Evolutionary conservation across 2,329 filamentous ascomycete genomes (phyloP).

Genomic region (Microsporum canis): DNA sequence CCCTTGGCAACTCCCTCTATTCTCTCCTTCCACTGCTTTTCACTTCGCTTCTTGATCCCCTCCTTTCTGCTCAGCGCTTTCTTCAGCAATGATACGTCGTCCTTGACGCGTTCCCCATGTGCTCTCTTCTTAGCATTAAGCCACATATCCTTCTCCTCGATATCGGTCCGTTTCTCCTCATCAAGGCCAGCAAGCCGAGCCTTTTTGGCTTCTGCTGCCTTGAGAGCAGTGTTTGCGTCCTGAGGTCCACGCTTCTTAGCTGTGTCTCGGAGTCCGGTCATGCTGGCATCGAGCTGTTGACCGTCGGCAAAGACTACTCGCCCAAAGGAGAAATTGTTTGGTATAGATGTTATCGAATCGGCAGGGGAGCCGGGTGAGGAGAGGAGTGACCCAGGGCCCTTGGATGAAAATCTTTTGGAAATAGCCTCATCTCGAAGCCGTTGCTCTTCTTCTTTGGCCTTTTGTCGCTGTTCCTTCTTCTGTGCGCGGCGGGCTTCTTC

Average conservation of each 20-base stretch:
- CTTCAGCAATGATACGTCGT: slow-evolving; percentile 78
- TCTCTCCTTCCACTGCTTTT: slow-evolving; percentile 72
- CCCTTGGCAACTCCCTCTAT: slow-evolving; percentile 61
- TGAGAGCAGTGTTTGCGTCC: slow-evolving; percentile 76
- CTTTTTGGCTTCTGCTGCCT: slow-evolving; percentile 76
- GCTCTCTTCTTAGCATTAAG: slow-evolving; percentile 78
- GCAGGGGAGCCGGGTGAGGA: slow-evolving; percentile 43
- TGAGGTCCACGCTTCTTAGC: slow-evolving; percentile 70
- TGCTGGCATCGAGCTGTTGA: slow-evolving; percentile 61
- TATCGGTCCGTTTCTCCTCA: slow-evolving; percentile 67
- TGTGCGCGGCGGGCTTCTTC: slow-evolving; percentile 75
- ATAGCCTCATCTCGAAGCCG: slow-evolving; percentile 47
- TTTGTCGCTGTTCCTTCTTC: slow-evolving; percentile 71
- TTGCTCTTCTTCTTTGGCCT: slow-evolving; percentile 71
- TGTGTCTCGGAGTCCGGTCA: slow-evolving; percentile 51
- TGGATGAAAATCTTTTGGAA: slow-evolving; percentile 43
- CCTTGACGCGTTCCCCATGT: slow-evolving; percentile 78
- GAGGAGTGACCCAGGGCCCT: slow-evolving; percentile 49
- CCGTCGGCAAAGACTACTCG: slow-evolving; percentile 86
- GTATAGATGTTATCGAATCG: slow-evolving; percentile 27
- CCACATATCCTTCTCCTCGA: slow-evolving; percentile 91
- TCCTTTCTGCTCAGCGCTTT: slow-evolving; percentile 94
- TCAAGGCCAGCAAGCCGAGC: slow-evolving; percentile 65
- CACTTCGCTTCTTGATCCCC: slow-evolving; percentile 77
- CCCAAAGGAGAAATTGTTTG: slow-evolving; percentile 75